Conservation (phyloP, 176 grass and related monocot species). For the Eleusine indica region DNA sequence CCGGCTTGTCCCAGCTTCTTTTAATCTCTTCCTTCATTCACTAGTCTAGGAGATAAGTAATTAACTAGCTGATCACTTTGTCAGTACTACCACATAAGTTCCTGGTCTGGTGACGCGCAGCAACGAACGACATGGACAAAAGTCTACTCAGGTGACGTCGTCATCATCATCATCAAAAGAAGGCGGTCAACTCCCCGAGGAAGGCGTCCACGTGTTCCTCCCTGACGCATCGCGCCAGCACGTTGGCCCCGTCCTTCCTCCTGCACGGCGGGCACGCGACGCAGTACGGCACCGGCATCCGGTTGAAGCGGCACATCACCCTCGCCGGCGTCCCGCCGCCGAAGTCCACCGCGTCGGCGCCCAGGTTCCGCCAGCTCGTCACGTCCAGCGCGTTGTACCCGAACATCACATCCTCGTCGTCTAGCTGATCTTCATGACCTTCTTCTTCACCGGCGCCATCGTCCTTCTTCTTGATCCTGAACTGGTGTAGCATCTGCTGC, state of each 20-base stretch:
- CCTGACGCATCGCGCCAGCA: conserved; percentile 20
- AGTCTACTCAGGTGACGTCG: background rate
- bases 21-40: no score
- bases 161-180: background rate
- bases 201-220: conserved; percentile 23
- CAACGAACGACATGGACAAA: no score
- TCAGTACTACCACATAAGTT: no score
- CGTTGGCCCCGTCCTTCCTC: conserved; percentile 21
- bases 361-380: conserved; percentile 40
- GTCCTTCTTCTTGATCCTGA: background rate
- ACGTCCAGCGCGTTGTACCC: conserved; percentile 32
- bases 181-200: background rate
- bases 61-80: no score
- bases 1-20: no score
- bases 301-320: conserved; percentile 12
- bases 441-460: background rate
- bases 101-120: no score
- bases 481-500: background rate
- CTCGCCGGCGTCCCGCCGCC: conserved; percentile 27
- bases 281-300: conserved; percentile 19
- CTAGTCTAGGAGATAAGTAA: no score
- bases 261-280: conserved; percentile 32
- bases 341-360: conserved; percentile 27
- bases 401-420: background rate
- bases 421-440: background rate